Percentiles rank a stretch among this genome's conserved stretches.
phyloP scores from a whole-genome alignment of 495 filamentous ascomycete species.

The Penicillium pancosmium region DNA sequence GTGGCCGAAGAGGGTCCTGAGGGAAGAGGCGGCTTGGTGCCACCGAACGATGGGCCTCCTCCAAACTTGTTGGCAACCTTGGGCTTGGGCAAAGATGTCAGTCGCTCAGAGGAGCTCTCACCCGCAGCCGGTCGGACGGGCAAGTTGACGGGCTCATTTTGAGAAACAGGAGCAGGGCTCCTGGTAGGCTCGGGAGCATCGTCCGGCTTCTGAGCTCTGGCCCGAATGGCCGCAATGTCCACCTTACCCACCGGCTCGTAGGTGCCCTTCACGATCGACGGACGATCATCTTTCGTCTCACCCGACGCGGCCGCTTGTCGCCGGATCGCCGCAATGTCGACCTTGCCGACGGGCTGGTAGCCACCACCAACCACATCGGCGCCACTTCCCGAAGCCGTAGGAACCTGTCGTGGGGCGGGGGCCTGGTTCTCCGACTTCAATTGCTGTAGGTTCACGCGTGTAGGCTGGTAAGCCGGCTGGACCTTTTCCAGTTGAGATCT shows the following conservation, averaged over 20 bases:
- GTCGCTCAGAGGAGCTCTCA: conserved; percentile 65
- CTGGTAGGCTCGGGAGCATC: conserved; percentile 42
- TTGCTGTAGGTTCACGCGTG: conserved; percentile 85
- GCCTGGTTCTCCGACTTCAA: conserved; percentile 69
- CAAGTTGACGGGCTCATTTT: conserved; percentile 53
- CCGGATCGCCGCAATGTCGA: conserved; percentile 89
- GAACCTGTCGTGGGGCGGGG: conserved; percentile 48
- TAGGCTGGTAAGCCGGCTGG: conserved; percentile 86
- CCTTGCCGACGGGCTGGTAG: conserved; percentile 96
- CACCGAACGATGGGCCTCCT: conserved; percentile 66
- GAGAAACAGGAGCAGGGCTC: conserved; percentile 31
- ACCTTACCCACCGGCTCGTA: conserved; percentile 95
- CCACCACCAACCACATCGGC: conserved; percentile 77
- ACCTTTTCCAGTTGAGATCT: conserved; percentile 92
- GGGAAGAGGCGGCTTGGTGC: conserved; percentile 87
- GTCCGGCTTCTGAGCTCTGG: conserved; percentile 69
- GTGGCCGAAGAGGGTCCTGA: conserved; percentile 56
- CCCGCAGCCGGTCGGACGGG: conserved; percentile 71
- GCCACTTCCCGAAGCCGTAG: conserved; percentile 36
- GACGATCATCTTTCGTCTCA: conserved; percentile 69
- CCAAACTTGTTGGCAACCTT: conserved; percentile 90
- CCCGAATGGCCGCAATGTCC: conserved; percentile 89
- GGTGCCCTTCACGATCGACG: conserved; percentile 80
- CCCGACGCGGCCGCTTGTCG: conserved; percentile 70
- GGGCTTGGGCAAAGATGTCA: conserved; percentile 89